Evolutionary conservation across 2,329 filamentous ascomycete genomes (phyloP).

Genomic region (Lachnum nothofagi): DNA sequence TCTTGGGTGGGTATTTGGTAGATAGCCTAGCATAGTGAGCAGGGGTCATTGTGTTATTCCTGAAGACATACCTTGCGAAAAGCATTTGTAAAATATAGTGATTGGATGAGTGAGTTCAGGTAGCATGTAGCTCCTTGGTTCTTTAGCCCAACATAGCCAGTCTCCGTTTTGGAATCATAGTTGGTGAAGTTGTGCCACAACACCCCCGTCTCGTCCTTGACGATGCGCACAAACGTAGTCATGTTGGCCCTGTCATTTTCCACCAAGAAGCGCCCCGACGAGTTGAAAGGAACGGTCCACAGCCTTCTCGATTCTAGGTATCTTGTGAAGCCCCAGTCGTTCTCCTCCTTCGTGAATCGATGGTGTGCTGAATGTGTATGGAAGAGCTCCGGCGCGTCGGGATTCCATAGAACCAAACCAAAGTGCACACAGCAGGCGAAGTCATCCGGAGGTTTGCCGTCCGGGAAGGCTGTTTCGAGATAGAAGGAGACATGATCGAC

Average conservation of each 20-base stretch:
- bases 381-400: conserved; percentile 82
- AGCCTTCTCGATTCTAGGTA: conserved; percentile 85
- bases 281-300: conserved; percentile 74
- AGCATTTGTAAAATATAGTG: conserved; percentile 80
- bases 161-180: conserved; percentile 99
- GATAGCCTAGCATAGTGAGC: conserved; percentile 59
- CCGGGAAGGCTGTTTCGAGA: conserved; percentile 86
- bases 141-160: conserved; percentile 90
- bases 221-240: conserved; percentile 74
- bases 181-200: conserved; percentile 88
- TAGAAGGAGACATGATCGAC: conserved; percentile 93
- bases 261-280: conserved; percentile 62
- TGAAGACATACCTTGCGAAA: conserved; percentile 71
- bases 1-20: conserved; percentile 93
- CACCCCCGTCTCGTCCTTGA: conserved; percentile 83
- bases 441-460: conserved; percentile 71
- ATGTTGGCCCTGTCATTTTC: conserved; percentile 74
- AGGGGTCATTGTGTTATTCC: background rate
- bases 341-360: conserved; percentile 91
- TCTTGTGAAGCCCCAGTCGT: conserved; percentile 97
- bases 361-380: conserved; percentile 81
- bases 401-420: conserved; percentile 88
- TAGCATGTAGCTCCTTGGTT: conserved; percentile 95
- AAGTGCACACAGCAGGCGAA: conserved; percentile 98
- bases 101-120: conserved; percentile 78